phyloP scores from a whole-genome alignment of 2,329 filamentous ascomycete species.

The Fusarium sp. region DNA sequence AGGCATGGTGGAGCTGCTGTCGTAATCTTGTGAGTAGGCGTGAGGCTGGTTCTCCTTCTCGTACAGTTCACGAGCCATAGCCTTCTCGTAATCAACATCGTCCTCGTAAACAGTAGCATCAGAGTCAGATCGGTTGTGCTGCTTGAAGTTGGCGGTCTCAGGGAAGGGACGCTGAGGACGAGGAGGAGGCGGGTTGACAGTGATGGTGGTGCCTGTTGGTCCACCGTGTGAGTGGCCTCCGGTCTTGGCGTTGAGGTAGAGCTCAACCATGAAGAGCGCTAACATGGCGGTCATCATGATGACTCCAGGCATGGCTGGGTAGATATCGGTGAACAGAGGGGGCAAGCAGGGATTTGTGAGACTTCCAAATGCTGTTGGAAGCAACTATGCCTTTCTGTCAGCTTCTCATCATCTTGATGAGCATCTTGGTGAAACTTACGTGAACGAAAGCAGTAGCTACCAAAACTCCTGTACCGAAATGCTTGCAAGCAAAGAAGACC shows the following conservation, averaged over 20 bases:
- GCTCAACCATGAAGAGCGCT: constrained; percentile 71
- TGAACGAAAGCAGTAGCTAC: constrained; percentile 82
- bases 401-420: background rate
- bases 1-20: constrained; percentile 61
- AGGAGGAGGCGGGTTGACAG: constrained; percentile 10
- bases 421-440: constrained; percentile 54
- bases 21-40: constrained; percentile 46
- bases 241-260: constrained; percentile 71
- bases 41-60: constrained; percentile 51
- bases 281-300: constrained; percentile 76
- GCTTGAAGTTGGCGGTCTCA: background rate
- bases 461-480: constrained; percentile 78
- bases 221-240: constrained; percentile 71
- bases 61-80: constrained; percentile 56
- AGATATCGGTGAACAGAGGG: constrained; percentile 69
- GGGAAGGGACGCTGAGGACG: constrained; percentile 19
- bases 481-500: constrained; percentile 73
- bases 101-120: background rate
- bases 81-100: constrained; percentile 56
- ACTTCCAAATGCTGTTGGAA: constrained; percentile 71
- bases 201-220: constrained; percentile 58
- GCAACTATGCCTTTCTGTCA: constrained; percentile 55
- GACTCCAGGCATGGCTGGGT: constrained; percentile 72
- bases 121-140: constrained; percentile 20
- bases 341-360: constrained; percentile 68